A percentile compares a stretch with the other conserved stretches of the same genome.
phyloP scores from a whole-genome alignment of 139 green algal species.

The Chlorella sp. region DNA sequence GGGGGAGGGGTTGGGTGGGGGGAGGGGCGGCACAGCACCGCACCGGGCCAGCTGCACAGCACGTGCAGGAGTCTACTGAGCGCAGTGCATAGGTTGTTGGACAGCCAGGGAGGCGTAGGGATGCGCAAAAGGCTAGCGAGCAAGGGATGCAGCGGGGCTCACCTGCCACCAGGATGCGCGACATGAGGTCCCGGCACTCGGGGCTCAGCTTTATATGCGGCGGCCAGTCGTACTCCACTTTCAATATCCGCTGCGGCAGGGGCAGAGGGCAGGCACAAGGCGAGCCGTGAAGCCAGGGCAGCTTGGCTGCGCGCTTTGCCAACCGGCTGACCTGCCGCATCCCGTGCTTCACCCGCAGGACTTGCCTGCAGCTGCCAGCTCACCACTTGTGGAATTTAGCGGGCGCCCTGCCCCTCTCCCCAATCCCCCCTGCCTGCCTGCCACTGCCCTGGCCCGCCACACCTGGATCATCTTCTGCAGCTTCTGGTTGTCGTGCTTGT shows the following conservation, averaged over 20 bases:
- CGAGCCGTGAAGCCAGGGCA: too few relatives aligned
- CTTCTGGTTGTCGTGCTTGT: conserved; percentile 81
- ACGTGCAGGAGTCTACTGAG: not conserved
- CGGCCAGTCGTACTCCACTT: conserved; percentile 83
- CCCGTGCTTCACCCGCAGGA: too few relatives aligned
- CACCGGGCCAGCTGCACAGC: not conserved
- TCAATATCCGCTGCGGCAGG: conserved; percentile 78
- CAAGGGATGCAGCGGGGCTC: not conserved
- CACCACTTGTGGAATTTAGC: too few relatives aligned
- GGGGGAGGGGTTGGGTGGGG: not conserved
- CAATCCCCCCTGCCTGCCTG: not conserved
- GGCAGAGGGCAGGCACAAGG: too few relatives aligned
- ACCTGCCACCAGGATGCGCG: conserved; percentile 67
- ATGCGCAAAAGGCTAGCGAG: too few relatives aligned
- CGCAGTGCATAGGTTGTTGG: too few relatives aligned
- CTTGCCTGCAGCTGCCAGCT: too few relatives aligned
- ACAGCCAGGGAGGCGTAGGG: too few relatives aligned
- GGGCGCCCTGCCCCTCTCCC: too few relatives aligned
- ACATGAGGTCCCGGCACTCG: conserved; percentile 81
- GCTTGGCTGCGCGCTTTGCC: too few relatives aligned
- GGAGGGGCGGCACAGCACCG: too few relatives aligned
- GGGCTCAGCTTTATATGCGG: conserved; percentile 64
- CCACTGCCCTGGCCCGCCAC: not conserved
- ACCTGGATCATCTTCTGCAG: conserved; percentile 87
- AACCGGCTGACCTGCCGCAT: too few relatives aligned